Conservation (phyloP, 768 basidiomycete species). For the Psilocybe cyanescens region DNA sequence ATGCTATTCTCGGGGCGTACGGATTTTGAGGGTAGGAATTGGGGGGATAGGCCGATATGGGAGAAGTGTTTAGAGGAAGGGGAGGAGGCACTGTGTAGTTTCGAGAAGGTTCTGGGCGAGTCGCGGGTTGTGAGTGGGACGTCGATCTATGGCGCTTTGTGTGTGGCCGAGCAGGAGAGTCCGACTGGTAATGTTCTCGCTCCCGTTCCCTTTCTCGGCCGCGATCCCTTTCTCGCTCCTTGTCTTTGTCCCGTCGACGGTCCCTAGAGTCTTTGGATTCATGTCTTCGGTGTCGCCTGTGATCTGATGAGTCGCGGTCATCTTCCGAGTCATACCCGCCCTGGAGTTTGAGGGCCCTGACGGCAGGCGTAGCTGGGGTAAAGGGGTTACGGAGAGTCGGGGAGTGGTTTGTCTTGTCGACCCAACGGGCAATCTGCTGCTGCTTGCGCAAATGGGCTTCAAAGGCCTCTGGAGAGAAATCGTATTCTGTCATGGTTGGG, state of each 20-base stretch:
- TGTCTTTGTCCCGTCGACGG: slow-evolving; percentile 9
- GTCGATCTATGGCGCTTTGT: slow-evolving; percentile 26
- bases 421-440: slow-evolving; percentile 51
- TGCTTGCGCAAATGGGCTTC: slow-evolving; percentile 51
- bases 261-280: background rate
- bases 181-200: slow-evolving; percentile 9
- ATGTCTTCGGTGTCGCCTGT: background rate
- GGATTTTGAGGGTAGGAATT: slow-evolving; percentile 15
- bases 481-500: slow-evolving; percentile 59
- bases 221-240: slow-evolving; percentile 17
- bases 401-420: slow-evolving; percentile 32
- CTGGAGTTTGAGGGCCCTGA: slow-evolving; percentile 17
- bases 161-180: slow-evolving; percentile 5
- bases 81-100: slow-evolving; percentile 24
- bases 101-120: slow-evolving; percentile 21
- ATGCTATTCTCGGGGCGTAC: slow-evolving; percentile 18
- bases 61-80: slow-evolving; percentile 12
- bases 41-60: slow-evolving; percentile 7
- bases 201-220: slow-evolving; percentile 19
- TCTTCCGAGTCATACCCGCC: slow-evolving; percentile 14
- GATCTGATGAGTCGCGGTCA: slow-evolving; percentile 9
- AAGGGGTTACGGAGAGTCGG: slow-evolving; percentile 28
- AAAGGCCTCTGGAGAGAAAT: slow-evolving; percentile 59
- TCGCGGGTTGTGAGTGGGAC: slow-evolving; percentile 20
- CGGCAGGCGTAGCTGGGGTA: slow-evolving; percentile 35